phyloP scores from a whole-genome alignment of 306 rosid genomes.

The Trifolium repens region DNA sequence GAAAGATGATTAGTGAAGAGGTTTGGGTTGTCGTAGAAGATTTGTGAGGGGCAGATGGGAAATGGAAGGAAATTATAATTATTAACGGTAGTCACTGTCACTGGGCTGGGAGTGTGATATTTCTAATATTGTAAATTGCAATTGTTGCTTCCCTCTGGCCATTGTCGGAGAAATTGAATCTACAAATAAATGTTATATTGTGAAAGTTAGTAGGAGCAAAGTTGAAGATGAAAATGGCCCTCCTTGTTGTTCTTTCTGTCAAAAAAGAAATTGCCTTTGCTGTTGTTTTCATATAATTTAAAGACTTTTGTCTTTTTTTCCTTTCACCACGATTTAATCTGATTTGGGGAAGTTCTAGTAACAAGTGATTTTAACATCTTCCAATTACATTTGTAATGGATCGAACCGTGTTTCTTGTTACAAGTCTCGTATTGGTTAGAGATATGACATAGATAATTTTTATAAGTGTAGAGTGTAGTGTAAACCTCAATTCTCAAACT shows the following conservation, averaged over 20 bases:
- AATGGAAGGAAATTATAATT: conserved; percentile 6
- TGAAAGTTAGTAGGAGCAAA: neutral
- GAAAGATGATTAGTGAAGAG: conserved; percentile 10
- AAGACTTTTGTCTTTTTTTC: no score
- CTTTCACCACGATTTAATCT: no score
- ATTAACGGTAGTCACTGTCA: neutral
- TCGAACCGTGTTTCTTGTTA: no score
- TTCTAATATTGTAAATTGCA: neutral
- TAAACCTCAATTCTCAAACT: no score
- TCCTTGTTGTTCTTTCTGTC: neutral
- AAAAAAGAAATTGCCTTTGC: no score
- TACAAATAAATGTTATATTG: neutral
- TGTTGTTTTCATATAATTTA: no score
- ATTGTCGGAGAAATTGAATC: conserved; percentile 36
- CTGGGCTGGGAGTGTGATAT: neutral
- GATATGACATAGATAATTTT: no score
- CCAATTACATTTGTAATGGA: no score
- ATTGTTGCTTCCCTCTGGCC: neutral
- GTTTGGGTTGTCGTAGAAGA: neutral
- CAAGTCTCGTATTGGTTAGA: no score
- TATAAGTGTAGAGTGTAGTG: no score
- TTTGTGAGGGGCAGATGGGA: neutral
- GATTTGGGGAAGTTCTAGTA: no score
- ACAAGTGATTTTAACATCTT: no score
- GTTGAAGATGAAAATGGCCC: neutral